phyloP scores from a whole-genome alignment of 176 grass and related monocot genomes.

The Hyparrhenia diplandra region DNA sequence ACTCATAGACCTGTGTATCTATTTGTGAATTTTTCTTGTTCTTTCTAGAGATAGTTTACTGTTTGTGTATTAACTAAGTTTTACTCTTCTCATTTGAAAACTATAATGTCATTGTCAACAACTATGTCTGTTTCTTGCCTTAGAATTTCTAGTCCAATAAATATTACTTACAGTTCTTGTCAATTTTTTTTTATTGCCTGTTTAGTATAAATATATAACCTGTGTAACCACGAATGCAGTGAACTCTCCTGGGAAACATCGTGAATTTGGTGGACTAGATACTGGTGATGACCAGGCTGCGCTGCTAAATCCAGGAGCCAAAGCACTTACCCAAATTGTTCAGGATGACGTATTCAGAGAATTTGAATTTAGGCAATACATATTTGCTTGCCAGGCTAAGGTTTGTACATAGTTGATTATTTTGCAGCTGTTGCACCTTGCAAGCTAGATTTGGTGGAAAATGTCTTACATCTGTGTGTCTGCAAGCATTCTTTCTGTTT shows the following conservation, averaged over 20 bases:
- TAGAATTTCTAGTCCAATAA: neutral
- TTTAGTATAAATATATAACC: constrained; percentile 24
- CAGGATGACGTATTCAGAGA: constrained; percentile 93
- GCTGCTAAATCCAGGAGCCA: constrained; percentile 82
- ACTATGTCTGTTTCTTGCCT: neutral
- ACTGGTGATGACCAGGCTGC: constrained; percentile 90
- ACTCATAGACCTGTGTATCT: too few relatives aligned
- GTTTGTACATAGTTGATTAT: constrained; percentile 43
- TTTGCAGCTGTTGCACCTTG: neutral
- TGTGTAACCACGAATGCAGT: constrained; percentile 44
- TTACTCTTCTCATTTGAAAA: neutral
- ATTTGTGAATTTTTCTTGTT: too few relatives aligned
- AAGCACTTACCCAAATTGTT: constrained; percentile 84
- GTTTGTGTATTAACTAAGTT: neutral
- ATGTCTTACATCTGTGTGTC: neutral
- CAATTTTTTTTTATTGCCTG: constrained; percentile 2
- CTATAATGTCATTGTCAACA: neutral
- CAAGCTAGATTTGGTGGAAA: neutral
- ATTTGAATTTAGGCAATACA: constrained; percentile 98
- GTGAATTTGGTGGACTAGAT: constrained; percentile 96
- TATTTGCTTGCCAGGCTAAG: constrained; percentile 98
- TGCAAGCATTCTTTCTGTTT: neutral
- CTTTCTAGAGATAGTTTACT: too few relatives aligned
- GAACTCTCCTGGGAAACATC: constrained; percentile 70
- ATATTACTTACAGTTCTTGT: constrained; percentile 8